Evolutionary conservation across 129 eudicot genomes (phyloP), one percentile per base, ranked within the genome.

Genomic region (Glebionis coronaria): DNA sequence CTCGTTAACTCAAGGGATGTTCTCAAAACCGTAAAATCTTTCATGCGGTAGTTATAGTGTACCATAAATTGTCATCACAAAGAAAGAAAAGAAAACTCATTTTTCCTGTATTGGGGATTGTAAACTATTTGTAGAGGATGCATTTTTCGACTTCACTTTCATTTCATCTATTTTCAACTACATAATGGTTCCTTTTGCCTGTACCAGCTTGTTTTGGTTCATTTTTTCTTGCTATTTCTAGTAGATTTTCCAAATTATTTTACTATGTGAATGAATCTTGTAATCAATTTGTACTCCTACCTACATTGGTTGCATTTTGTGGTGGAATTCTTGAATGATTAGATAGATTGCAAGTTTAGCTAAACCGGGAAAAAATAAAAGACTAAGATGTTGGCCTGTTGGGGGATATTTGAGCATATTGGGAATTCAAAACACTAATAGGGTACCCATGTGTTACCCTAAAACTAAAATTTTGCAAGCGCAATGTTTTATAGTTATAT

Each of bases 1-100:
- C 12, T 90, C 99, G 5, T 82, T 94, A 79, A 94, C 99, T 42
- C 95, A 94, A 81, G 99, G 94, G 58, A 79, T 90, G 68, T 94
- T 94, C 79, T 80, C 99, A 7, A 94, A 94, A 67, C 90, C 81
- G 5, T 89, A 80, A 67, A 62, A 23, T 16, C 19, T 25, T 63
- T 55, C 18, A n/a, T 50, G 55, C 54, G 60, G 59, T 25, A 64
- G 79, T 73, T 76, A 62, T 75, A 69, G 78, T 76, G 79, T 72
- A 79, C 72, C 44, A 53, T 68, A 62, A 60, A 68, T 3, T 38
- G 20, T 64, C 61, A 59, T 65, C 75, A 63, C 68, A 69, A 72
- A 75, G 80, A 72, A 65, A 62, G 21, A 15, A 73, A 53, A 61
- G 68, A 40, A 44, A 58, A 68, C 13, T 52, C 52, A 14, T 67